A percentile compares a stretch with the other conserved stretches of the same genome.
These are phyloP conservation scores for Ceratocystis colombiana DNA, from an alignment of 2,329 filamentous ascomycete species.

Conservation along the genomic window DNA sequence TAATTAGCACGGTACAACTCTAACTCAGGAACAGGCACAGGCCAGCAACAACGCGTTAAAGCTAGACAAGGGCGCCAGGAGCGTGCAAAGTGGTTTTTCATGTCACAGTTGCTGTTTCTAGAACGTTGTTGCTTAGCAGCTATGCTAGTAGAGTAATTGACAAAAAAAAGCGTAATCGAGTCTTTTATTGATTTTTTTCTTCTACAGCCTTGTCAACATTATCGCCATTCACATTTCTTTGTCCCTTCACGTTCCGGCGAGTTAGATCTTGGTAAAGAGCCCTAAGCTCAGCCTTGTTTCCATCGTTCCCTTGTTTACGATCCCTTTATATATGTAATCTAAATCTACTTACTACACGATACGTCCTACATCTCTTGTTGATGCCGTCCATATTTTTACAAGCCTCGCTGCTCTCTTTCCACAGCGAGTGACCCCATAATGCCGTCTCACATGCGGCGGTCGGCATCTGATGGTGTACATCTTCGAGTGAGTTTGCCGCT, in stretches of 20 bases:
- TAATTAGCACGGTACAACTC: neutral
- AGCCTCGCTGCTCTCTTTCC: conserved; percentile 34
- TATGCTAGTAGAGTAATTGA: neutral
- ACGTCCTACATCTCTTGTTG: conserved; percentile 15
- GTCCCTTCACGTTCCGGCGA: neutral
- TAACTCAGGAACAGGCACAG: neutral
- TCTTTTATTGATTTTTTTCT: neutral
- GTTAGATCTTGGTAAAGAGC: neutral
- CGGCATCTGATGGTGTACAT: conserved; percentile 19
- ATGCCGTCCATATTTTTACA: conserved; percentile 28
- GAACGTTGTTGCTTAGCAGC: neutral
- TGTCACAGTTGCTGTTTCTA: neutral
- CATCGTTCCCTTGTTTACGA: neutral
- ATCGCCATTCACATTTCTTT: neutral
- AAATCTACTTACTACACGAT: neutral
- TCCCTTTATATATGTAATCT: neutral
- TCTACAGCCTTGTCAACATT: neutral
- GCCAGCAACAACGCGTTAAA: neutral
- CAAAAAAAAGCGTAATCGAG: neutral
- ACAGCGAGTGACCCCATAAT: conserved; percentile 32
- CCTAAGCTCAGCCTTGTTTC: neutral
- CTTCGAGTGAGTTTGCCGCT: conserved; percentile 26
- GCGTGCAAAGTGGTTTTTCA: conserved; percentile 22
- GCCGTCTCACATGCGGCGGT: conserved; percentile 19
- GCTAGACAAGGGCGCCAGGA: neutral